These are phyloP conservation scores for Maudiozyma pseudohumilis DNA, from an alignment of 805 yeast species.

Conservation along the genomic window DNA sequence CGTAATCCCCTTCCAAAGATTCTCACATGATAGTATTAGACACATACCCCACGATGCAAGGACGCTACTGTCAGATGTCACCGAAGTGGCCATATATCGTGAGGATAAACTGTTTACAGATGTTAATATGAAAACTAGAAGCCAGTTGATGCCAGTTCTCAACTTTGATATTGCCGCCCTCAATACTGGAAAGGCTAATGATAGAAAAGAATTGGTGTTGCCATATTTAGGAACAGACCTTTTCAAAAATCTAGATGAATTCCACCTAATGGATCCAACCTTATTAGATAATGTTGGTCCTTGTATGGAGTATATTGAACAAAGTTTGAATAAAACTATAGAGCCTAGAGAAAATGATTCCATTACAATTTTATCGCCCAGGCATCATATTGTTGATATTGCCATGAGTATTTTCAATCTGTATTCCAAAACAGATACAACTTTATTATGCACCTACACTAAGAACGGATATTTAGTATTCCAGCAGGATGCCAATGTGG, in stretches of 20 bases:
- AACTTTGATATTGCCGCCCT: conserved; percentile 7
- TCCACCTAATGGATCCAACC: conserved; percentile 14
- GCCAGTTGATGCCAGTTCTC: conserved; percentile 8
- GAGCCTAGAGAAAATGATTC: conserved; percentile 5
- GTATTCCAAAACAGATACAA: conserved; percentile 6
- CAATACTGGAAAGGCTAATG: conserved; percentile 3
- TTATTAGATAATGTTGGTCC: conserved; percentile 16
- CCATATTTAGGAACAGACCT: conserved; percentile 19
- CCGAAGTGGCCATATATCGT: conserved; percentile 15
- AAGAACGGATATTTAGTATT: conserved; percentile 15
- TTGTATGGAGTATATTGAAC: conserved; percentile 17
- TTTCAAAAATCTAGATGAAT: conserved; percentile 13
- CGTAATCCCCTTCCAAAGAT: not conserved
- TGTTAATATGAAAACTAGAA: not conserved
- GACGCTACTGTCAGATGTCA: conserved; percentile 10
- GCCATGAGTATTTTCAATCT: conserved; percentile 19
- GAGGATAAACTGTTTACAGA: conserved; percentile 4
- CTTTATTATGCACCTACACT: conserved; percentile 9
- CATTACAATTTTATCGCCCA: conserved; percentile 19
- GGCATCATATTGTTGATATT: conserved; percentile 25
- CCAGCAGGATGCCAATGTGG: conserved; percentile 9
- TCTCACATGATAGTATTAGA: not conserved
- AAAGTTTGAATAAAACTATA: not conserved
- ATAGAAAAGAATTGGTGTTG: conserved; percentile 7
- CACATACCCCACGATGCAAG: conserved; percentile 7